phyloP scores from a whole-genome alignment of 805 yeast genomes.

The Suhomyces kilbournensis region DNA sequence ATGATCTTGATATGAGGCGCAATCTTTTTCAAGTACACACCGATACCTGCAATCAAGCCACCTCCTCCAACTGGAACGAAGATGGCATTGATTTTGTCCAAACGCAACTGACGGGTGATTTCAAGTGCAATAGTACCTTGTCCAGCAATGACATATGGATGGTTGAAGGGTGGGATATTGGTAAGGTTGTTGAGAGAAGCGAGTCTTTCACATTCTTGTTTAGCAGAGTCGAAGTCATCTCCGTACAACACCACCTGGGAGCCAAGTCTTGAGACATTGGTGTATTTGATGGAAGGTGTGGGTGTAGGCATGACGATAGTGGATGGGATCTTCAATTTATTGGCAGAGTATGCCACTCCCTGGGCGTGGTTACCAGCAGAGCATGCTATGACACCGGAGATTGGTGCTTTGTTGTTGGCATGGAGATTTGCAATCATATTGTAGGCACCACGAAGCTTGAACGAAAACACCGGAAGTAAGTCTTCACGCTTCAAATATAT shows the following conservation, averaged over 20 bases:
- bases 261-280: conserved; percentile 89
- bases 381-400: conserved; percentile 93
- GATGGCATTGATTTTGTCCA: conserved; percentile 75
- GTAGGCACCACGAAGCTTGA: conserved; percentile 96
- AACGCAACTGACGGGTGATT: conserved; percentile 78
- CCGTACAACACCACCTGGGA: conserved; percentile 92
- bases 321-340: conserved; percentile 80
- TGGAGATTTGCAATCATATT: conserved; percentile 91
- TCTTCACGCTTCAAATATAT: conserved; percentile 89
- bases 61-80: conserved; percentile 98
- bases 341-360: conserved; percentile 94
- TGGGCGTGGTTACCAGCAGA: conserved; percentile 99
- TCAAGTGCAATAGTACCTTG: conserved; percentile 98
- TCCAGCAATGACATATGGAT: conserved; percentile 97
- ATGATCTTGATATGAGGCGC: conserved; percentile 97
- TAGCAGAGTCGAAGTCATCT: conserved; percentile 93
- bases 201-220: conserved; percentile 78
- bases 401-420: conserved; percentile 49
- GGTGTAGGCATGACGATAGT: conserved; percentile 98
- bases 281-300: conserved; percentile 91
- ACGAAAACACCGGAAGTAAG: conserved; percentile 88
- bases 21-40: conserved; percentile 83
- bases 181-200: conserved; percentile 69
- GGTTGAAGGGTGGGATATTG: conserved; percentile 97
- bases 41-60: conserved; percentile 89